These are phyloP conservation scores for Scedosporium dehoogii DNA, from an alignment of 2,329 filamentous ascomycete genomes.

Conservation along the genomic window DNA sequence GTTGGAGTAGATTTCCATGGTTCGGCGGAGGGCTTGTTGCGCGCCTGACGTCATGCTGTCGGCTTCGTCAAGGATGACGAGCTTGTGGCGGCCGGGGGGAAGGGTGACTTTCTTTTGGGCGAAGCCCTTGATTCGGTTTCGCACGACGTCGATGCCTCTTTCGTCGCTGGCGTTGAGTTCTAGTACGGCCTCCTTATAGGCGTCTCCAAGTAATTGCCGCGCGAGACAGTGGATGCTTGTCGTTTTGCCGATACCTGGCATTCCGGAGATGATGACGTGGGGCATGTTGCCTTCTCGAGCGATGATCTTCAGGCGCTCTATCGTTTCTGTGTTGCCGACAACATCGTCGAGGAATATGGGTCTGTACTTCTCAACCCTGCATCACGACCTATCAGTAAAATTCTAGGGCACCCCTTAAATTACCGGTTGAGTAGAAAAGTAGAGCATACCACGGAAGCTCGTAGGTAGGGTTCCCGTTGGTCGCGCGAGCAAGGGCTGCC, in stretches of 20 bases:
- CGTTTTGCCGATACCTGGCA: conserved; percentile 98
- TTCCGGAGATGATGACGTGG: conserved; percentile 97
- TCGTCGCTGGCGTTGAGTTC: conserved; percentile 97
- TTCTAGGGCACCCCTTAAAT: neutral
- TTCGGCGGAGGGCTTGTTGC: conserved; percentile 86
- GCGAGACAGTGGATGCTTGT: conserved; percentile 91
- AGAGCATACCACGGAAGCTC: conserved; percentile 65
- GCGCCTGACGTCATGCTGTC: conserved; percentile 97
- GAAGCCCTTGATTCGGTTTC: conserved; percentile 96
- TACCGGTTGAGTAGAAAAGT: neutral
- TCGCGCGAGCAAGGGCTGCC: conserved; percentile 38
- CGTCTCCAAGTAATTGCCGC: conserved; percentile 78
- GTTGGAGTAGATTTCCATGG: conserved; percentile 97
- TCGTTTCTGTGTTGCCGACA: conserved; percentile 94
- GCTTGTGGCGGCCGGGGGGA: conserved; percentile 80
- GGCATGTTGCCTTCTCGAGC: conserved; percentile 99
- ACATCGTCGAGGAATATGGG: conserved; percentile 93
- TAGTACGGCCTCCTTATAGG: conserved; percentile 94
- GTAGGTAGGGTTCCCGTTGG: conserved; percentile 47
- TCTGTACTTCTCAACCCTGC: conserved; percentile 95
- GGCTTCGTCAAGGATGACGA: conserved; percentile 95
- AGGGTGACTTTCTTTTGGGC: conserved; percentile 98
- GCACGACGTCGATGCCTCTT: conserved; percentile 91
- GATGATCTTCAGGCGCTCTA: conserved; percentile 95
- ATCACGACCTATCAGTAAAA: conserved; percentile 13